phyloP scores from a whole-genome alignment of 78 protist species.

The Cavenderia fasciculata region DNA sequence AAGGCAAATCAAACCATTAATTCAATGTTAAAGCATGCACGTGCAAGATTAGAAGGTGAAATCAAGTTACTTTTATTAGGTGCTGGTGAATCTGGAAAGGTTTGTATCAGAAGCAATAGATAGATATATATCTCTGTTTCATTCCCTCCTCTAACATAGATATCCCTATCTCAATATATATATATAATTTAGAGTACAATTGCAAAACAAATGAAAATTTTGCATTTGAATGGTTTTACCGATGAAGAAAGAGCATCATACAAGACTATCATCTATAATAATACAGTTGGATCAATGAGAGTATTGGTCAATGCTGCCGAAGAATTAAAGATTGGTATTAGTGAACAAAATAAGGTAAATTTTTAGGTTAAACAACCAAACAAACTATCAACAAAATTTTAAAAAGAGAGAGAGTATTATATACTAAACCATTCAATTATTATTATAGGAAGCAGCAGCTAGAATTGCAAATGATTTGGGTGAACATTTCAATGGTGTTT shows the following conservation, averaged over 20 bases:
- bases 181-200: slow-evolving; percentile 57
- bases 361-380: background rate
- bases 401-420: background rate
- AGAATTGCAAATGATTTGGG: slow-evolving; percentile 66
- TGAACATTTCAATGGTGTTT: slow-evolving; percentile 63
- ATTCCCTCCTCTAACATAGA: no score
- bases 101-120: no score
- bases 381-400: background rate
- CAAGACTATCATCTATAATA: slow-evolving; percentile 59
- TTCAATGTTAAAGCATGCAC: slow-evolving; percentile 51
- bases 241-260: slow-evolving; percentile 78
- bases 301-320: slow-evolving; percentile 77
- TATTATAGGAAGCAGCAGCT: slow-evolving; percentile 77
- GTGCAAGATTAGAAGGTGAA: slow-evolving; percentile 63
- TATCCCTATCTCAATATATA: no score
- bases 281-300: slow-evolving; percentile 81
- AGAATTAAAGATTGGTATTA: slow-evolving; percentile 72
- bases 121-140: no score
- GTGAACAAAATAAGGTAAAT: slow-evolving; percentile 58
- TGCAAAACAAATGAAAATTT: slow-evolving; percentile 92
- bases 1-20: slow-evolving; percentile 77
- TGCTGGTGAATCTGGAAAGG: slow-evolving; percentile 94
- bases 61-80: slow-evolving; percentile 75
- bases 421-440: no score
- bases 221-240: slow-evolving; percentile 85